A percentile compares a stretch with the other conserved stretches of the same genome.
Conservation (phyloP, 2,329 filamentous ascomycete species). For the Pestalotiopsis sp. region DNA sequence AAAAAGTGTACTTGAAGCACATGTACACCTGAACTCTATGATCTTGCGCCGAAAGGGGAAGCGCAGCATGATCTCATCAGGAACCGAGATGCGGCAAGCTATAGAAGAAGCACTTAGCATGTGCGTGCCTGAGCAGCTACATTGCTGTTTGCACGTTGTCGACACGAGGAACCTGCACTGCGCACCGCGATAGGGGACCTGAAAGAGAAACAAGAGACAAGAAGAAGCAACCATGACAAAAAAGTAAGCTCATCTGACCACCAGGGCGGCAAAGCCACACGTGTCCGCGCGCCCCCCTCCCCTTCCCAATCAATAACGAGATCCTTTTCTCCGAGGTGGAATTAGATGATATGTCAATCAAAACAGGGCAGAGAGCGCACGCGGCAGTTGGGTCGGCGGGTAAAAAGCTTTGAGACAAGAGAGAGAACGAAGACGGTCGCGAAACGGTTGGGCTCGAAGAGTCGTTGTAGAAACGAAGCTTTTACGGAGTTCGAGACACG, state of each 20-base stretch:
- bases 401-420: neutral
- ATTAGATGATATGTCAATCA: neutral
- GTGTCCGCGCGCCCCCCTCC: neutral
- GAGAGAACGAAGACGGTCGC: neutral
- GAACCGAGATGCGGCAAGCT: neutral
- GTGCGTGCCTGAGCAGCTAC: neutral
- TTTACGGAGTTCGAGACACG: neutral
- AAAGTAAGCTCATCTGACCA: neutral
- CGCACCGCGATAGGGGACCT: neutral
- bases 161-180: neutral
- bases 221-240: neutral
- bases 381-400: neutral
- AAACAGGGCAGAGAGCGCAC: neutral
- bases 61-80: neutral
- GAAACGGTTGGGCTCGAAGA: neutral
- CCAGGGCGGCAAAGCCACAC: neutral
- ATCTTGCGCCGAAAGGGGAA: neutral
- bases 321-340: constrained; percentile 1
- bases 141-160: neutral
- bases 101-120: neutral
- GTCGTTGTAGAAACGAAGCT: neutral
- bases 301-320: neutral
- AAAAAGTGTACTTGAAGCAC: too few relatives aligned
- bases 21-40: neutral
- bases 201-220: neutral